A percentile compares a stretch with the other conserved stretches of the same genome.
Evolutionary conservation across 2,329 filamentous ascomycete species (phyloP).

Genomic region (Podosphaera leucotricha): DNA sequence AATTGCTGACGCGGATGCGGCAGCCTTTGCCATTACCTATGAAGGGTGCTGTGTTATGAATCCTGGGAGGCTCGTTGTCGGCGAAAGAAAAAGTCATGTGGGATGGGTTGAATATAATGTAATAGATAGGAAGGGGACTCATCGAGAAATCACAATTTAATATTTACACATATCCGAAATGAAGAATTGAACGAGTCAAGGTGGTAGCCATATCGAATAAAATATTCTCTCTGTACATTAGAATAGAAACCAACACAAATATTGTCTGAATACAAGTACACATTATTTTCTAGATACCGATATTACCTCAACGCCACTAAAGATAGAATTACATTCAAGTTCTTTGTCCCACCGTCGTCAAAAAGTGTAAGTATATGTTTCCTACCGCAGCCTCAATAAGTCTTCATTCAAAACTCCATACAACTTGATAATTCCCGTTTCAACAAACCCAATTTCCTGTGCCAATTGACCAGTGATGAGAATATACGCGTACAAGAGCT

Average conservation of each 20-base stretch:
- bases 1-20: slow-evolving; percentile 58
- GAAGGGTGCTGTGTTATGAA: slow-evolving; percentile 95
- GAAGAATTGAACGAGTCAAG: too few relatives aligned
- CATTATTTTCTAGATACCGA: background rate
- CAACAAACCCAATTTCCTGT: slow-evolving; percentile 36
- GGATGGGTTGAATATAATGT: slow-evolving; percentile 79
- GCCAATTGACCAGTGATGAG: slow-evolving; percentile 43
- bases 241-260: too few relatives aligned
- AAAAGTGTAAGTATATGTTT: background rate
- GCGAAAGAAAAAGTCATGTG: slow-evolving; percentile 41
- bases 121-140: slow-evolving; percentile 10
- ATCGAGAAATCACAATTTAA: slow-evolving; percentile 9
- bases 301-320: background rate
- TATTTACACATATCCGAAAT: background rate
- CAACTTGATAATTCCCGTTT: slow-evolving; percentile 34
- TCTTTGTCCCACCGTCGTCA: background rate
- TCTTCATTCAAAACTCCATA: slow-evolving; percentile 41
- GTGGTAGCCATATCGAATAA: too few relatives aligned
- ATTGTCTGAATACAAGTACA: too few relatives aligned
- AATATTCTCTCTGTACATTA: too few relatives aligned
- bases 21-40: slow-evolving; percentile 71
- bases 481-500: slow-evolving; percentile 76
- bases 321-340: background rate
- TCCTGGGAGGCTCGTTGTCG: slow-evolving; percentile 52
- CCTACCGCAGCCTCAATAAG: slow-evolving; percentile 22